Base-by-base conservation (phyloP, 495 filamentous ascomycete species). In the Neurospora africana region DNA sequence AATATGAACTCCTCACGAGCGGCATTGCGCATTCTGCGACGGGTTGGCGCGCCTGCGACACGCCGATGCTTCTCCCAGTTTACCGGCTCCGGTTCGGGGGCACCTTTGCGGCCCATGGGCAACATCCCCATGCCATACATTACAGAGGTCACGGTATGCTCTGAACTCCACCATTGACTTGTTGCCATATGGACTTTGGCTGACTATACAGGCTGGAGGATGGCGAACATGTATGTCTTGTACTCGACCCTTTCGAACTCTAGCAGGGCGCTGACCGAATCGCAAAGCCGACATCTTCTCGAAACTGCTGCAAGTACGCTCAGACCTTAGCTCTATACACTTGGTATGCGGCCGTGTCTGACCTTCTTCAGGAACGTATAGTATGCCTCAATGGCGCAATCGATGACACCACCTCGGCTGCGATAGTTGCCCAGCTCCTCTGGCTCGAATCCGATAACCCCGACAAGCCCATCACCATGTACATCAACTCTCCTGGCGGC, bases 381-480 rank as follows among this genome's bases (percentile, higher is more conserved):
- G 87, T 99, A 78, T 98, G 92, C 77, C 89, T 99, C 38, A 98
- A 97, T 78, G 95, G 95, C 75, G 84, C 90, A 76, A 95, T 99
- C 72, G 91, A 98, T 84, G 93, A 97, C 76, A 89, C 86, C 23
- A 86, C 94, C 68, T 97, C 93, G 47, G 93, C 96, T 38, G 91
- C 92, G 68, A 92, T 97, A 75, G 95, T 98, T 30, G 93, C 95
- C 2, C 95, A 99, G 79, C 89, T 99, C 72, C 91, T 99, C 74
- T 98, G 94, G 87, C 93, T 98, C 78, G 95, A 99, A 87, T 95
- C 95, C 74, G 95, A 98, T 77, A 92, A 92, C 82, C 95, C 95
- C 7, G 72, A 93, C 73, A 97, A 97, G 80, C 90, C 93, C 37
- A 98, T 99, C 71, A 93, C 92, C 72, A 91, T 99, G 75, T 99